These are phyloP conservation scores for Syncephalastrum racemosum DNA, from an alignment of 371 early-diverging fungal species.

Conservation along the genomic window DNA sequence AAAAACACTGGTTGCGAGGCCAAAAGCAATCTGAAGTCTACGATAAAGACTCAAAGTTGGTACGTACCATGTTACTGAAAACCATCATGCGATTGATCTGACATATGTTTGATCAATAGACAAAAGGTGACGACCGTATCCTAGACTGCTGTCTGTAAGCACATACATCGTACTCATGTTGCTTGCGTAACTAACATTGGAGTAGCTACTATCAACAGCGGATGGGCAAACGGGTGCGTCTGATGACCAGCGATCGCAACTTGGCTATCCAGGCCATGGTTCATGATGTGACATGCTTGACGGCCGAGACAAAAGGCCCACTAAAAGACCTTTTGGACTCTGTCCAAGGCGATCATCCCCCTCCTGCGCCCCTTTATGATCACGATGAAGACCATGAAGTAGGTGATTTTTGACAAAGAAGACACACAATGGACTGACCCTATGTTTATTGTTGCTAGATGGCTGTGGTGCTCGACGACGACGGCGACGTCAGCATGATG, in stretches of 20 bases:
- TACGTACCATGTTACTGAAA: neutral
- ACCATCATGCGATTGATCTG: neutral
- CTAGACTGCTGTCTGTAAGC: conserved; percentile 43
- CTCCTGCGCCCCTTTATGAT: no score
- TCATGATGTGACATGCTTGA: conserved; percentile 32
- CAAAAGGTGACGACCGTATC: conserved; percentile 37
- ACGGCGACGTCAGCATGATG: no score
- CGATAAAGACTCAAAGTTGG: conserved; percentile 10
- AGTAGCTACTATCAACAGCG: conserved; percentile 23
- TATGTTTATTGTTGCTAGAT: no score
- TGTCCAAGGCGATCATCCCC: no score
- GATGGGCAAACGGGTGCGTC: conserved; percentile 15
- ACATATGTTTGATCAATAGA: neutral
- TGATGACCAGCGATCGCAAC: conserved; percentile 44
- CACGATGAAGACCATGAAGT: no score
- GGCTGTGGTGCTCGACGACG: no score
- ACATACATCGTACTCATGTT: neutral
- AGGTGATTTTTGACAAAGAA: no score
- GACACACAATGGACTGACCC: no score
- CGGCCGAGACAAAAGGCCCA: conserved; percentile 22
- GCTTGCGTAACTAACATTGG: neutral
- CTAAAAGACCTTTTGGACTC: neutral
- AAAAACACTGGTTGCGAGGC: conserved; percentile 23
- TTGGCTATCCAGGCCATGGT: conserved; percentile 48
- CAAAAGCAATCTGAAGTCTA: conserved; percentile 31